A percentile compares a stretch with the other conserved stretches of the same genome.
phyloP scores from a whole-genome alignment of 2,329 filamentous ascomycete genomes.

The Aspergillus ibericus region DNA sequence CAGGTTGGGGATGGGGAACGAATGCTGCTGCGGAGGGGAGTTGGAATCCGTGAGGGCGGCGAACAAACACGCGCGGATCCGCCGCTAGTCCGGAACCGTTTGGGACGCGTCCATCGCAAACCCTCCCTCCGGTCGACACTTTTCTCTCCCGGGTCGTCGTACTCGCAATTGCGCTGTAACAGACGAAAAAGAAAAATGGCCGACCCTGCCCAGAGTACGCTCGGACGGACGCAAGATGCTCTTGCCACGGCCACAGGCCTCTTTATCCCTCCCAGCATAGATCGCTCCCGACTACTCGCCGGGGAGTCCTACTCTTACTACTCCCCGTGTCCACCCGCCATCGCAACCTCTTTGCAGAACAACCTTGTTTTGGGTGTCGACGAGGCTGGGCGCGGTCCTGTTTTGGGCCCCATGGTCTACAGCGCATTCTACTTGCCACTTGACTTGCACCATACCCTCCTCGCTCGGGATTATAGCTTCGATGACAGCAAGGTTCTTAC shows the following conservation, averaged over 20 bases:
- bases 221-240: slow-evolving; percentile 34
- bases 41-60: slow-evolving; percentile 23
- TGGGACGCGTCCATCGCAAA: slow-evolving; percentile 31
- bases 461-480: slow-evolving; percentile 79
- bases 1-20: background rate
- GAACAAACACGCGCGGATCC: slow-evolving; percentile 22
- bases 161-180: background rate
- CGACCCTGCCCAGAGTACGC: background rate
- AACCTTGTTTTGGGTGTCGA: slow-evolving; percentile 74
- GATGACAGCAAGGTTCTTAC: slow-evolving; percentile 94
- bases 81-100: slow-evolving; percentile 37
- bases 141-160: too few relatives aligned
- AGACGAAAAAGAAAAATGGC: background rate
- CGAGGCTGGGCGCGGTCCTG: slow-evolving; percentile 89
- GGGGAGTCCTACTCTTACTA: slow-evolving; percentile 72
- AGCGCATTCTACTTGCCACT: slow-evolving; percentile 69
- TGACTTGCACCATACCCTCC: slow-evolving; percentile 66
- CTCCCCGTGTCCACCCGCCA: slow-evolving; percentile 64
- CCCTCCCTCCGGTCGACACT: background rate
- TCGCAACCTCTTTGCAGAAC: slow-evolving; percentile 40
- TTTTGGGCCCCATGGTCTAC: slow-evolving; percentile 76
- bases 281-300: slow-evolving; percentile 56
- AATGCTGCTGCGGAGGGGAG: slow-evolving; percentile 22
- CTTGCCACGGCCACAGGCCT: slow-evolving; percentile 28
- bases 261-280: slow-evolving; percentile 71